phyloP scores from a whole-genome alignment of 176 grass and related monocot genomes.

The Chloris gayana region DNA sequence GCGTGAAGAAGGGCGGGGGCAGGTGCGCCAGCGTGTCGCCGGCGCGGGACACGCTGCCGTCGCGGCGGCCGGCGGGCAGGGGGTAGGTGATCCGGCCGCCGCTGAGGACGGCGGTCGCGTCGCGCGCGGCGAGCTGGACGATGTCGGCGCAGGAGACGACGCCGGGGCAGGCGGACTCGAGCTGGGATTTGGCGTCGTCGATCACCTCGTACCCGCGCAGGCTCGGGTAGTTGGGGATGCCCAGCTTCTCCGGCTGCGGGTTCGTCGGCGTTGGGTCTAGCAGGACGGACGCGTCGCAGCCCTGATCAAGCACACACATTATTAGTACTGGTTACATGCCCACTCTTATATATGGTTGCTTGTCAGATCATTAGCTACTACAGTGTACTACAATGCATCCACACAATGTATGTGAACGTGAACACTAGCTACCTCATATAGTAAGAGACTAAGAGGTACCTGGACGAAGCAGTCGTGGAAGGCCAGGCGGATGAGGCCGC shows the following conservation, averaged over 20 bases:
- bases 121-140: conserved; percentile 34
- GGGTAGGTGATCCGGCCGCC: neutral
- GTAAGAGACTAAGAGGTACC: too few species aligned
- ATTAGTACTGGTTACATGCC: neutral
- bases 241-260: conserved; percentile 41
- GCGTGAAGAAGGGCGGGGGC: conserved; percentile 5
- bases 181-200: conserved; percentile 35
- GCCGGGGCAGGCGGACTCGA: conserved; percentile 26
- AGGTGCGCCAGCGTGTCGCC: conserved; percentile 3
- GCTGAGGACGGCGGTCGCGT: conserved; percentile 20
- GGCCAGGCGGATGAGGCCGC: conserved; percentile 36
- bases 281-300: conserved; percentile 38
- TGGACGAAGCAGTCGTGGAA: conserved; percentile 59
- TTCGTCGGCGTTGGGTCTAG: conserved; percentile 14
- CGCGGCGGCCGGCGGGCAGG: conserved; percentile 31
- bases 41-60: conserved; percentile 16
- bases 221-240: conserved; percentile 20
- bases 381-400: too few species aligned
- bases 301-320: neutral
- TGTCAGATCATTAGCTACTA: too few species aligned
- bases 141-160: conserved; percentile 49
- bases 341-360: too few species aligned
- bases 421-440: too few species aligned
- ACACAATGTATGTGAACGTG: too few species aligned
- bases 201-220: conserved; percentile 53